These are phyloP conservation scores for Jasminum sambac DNA, from an alignment of 257 asterid genomes.

Conservation along the genomic window DNA sequence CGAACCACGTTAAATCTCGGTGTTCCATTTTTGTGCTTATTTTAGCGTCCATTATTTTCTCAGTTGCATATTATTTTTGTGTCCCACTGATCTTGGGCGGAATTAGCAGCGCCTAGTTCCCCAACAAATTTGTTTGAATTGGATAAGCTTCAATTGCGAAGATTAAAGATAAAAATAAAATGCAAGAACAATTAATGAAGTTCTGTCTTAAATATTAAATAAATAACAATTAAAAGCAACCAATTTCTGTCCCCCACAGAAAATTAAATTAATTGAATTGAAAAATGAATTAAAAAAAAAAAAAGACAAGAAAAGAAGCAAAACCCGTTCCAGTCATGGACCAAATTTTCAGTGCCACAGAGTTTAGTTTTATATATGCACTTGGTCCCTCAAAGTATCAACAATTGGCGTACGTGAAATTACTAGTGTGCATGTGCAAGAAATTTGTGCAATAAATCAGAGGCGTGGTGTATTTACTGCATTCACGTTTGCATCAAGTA, in stretches of 20 bases:
- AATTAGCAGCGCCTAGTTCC: too few relatives aligned
- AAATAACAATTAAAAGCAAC: not conserved
- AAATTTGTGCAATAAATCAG: conserved; percentile 31
- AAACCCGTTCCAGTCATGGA: not conserved
- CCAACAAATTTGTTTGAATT: too few relatives aligned
- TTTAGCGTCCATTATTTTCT: too few relatives aligned
- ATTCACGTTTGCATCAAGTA: conserved; percentile 46
- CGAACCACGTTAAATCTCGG: too few relatives aligned
- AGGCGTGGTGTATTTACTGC: conserved; percentile 39
- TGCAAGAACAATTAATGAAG: not conserved
- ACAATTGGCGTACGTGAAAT: not conserved
- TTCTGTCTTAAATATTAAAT: not conserved
- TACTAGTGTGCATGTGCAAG: conserved; percentile 21
- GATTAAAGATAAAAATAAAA: not conserved
- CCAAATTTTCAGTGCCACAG: not conserved
- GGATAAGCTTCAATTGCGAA: not conserved
- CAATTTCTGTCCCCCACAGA: not conserved
- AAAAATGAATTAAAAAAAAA: too few relatives aligned
- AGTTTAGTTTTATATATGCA: not conserved
- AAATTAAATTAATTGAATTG: not conserved
- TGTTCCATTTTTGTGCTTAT: too few relatives aligned
- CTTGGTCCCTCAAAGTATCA: not conserved
- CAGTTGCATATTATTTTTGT: too few relatives aligned
- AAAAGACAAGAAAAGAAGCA: not conserved
- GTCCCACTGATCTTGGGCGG: too few relatives aligned